A percentile compares a stretch with the other conserved stretches of the same genome.
These are phyloP conservation scores for Rhizopogon vinicolor DNA, from an alignment of 768 basidiomycete species.

Conservation along the genomic window DNA sequence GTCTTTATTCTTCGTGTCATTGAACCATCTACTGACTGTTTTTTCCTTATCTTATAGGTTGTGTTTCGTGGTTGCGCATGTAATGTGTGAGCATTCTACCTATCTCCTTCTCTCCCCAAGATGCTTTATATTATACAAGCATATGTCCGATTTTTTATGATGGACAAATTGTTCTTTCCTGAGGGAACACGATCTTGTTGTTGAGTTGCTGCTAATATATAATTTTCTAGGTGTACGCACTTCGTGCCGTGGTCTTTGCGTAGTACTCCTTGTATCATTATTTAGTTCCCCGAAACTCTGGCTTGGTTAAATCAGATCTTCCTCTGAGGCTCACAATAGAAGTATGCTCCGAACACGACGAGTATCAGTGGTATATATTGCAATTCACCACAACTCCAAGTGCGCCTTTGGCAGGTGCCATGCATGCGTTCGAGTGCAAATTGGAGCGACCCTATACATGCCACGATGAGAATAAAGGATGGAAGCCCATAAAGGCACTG, in stretches of 20 bases:
- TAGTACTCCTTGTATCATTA: background rate
- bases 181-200: conserved; percentile 26
- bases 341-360: too few relatives aligned
- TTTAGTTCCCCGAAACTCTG: background rate
- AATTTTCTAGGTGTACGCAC: background rate
- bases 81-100: background rate
- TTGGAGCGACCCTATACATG: too few relatives aligned
- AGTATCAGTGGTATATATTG: too few relatives aligned
- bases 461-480: too few relatives aligned
- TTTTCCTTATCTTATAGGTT: background rate
- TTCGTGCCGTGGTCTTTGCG: background rate
- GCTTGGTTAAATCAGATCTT: too few relatives aligned
- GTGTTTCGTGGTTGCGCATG: background rate
- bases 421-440: too few relatives aligned
- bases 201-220: background rate
- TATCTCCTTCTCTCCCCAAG: conserved; percentile 22
- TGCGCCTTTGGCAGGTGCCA: too few relatives aligned
- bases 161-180: conserved; percentile 48
- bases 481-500: too few relatives aligned
- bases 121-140: conserved; percentile 63
- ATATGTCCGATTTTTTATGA: conserved; percentile 68
- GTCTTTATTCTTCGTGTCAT: conserved; percentile 7
- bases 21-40: conserved; percentile 4
- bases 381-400: too few relatives aligned
- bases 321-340: too few relatives aligned